Conservation (phyloP, 768 basidiomycete genomes). For the Sarcodon aspratus region DNA sequence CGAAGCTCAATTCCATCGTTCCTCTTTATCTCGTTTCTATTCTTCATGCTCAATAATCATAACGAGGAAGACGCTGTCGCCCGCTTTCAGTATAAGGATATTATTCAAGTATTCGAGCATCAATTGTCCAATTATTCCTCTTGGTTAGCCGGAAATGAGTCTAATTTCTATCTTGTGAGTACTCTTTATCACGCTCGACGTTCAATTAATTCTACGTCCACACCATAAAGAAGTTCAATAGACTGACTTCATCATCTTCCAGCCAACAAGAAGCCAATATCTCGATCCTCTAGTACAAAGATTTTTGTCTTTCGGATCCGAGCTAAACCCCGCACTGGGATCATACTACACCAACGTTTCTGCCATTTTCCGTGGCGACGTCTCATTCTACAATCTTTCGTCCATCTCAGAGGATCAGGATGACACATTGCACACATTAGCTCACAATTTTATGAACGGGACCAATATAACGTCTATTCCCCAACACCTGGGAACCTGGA, state of each 20-base stretch:
- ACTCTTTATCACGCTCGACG: not conserved
- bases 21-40: slow-evolving; percentile 60
- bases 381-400: slow-evolving; percentile 56
- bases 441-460: slow-evolving; percentile 36
- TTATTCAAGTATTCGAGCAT: slow-evolving; percentile 42
- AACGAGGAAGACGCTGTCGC: slow-evolving; percentile 56
- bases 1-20: slow-evolving; percentile 63
- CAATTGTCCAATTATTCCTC: slow-evolving; percentile 65
- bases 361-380: slow-evolving; percentile 62
- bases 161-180: slow-evolving; percentile 58
- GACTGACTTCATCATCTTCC: slow-evolving; percentile 12
- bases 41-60: slow-evolving; percentile 73
- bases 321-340: slow-evolving; percentile 29
- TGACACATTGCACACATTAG: slow-evolving; percentile 36
- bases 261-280: slow-evolving; percentile 33
- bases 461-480: slow-evolving; percentile 35
- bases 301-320: slow-evolving; percentile 32
- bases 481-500: slow-evolving; percentile 47
- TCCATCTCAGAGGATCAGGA: slow-evolving; percentile 23
- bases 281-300: slow-evolving; percentile 35
- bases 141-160: slow-evolving; percentile 58
- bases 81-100: slow-evolving; percentile 54
- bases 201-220: slow-evolving; percentile 1
- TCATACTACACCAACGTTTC: slow-evolving; percentile 73
- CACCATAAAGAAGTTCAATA: not conserved